phyloP scores from a whole-genome alignment of 139 green algal genomes.

The Chlamydomonas urium region DNA sequence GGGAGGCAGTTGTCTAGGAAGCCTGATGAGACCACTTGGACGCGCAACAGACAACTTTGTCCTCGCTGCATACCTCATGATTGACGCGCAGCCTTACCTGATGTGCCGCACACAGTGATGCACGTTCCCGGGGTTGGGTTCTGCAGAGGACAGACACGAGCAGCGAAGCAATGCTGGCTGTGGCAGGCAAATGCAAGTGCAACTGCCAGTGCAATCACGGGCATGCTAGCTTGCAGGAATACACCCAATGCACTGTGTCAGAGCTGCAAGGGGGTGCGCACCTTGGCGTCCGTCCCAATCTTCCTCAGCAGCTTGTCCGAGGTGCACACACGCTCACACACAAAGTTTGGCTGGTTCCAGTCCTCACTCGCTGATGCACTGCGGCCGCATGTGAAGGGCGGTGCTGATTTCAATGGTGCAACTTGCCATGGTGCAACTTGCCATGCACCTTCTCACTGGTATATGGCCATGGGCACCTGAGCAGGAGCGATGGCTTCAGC shows the following conservation, averaged over 20 bases:
- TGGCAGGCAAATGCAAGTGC: background rate
- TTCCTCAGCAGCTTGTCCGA: conserved; percentile 72
- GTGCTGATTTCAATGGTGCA: background rate
- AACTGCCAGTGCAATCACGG: background rate
- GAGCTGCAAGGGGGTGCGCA: too few relatives aligned
- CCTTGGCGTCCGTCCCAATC: conserved; percentile 78
- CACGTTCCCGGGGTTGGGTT: conserved; percentile 82
- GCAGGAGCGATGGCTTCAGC: background rate
- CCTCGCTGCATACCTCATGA: too few relatives aligned
- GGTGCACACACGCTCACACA: conserved; percentile 94
- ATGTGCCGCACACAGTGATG: conserved; percentile 91
- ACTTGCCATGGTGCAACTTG: too few relatives aligned
- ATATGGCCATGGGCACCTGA: background rate
- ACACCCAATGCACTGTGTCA: background rate
- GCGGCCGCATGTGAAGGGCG: background rate
- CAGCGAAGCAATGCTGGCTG: background rate
- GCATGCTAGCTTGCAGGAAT: background rate
- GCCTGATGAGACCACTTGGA: too few relatives aligned
- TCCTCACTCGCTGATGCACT: conserved; percentile 22
- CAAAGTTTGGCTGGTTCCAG: conserved; percentile 63
- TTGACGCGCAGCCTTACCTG: too few relatives aligned
- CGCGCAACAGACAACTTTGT: too few relatives aligned
- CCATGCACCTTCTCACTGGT: too few relatives aligned
- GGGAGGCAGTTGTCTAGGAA: too few relatives aligned
- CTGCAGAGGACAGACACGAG: conserved; percentile 33